Base-by-base conservation (phyloP, 116 monocot genomes). In the Phalaenopsis hybrid region DNA sequence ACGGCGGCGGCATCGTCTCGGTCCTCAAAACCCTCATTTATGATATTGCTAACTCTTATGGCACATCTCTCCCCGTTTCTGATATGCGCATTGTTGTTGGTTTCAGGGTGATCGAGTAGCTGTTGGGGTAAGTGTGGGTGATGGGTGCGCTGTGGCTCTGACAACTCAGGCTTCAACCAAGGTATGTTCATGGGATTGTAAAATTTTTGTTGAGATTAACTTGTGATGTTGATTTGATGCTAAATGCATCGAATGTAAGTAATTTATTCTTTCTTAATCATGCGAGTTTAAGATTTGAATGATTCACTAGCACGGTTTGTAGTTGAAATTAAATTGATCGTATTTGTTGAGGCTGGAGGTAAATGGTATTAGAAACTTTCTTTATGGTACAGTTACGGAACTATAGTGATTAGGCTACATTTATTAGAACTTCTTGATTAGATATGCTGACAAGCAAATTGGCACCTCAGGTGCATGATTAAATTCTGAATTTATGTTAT, bases 111-210 rank as follows among this genome's bases (percentile, higher is more conserved):
- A 99, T 81, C 80, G 83, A 3, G 57, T 99, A 1, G 84, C 82
- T 25, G 84, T 89, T 46, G 81, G 77, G 74, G 49, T 95, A 25
- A 85, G 17, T 33, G 84, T 95, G 6, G 95, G 85, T 31, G 93
- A 99, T 55, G 92, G 84, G 1, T 99, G 99, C 81, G 90, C 95
- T 51, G 90, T 87, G 20, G 90, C 90, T 1, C 37, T 95, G 74
- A 99, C 94, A 8, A 99, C 99, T 57, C 99, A 95, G 87, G 90
- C 99, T 84, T 99, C 99, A 4, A 99, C 99, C 18, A 99, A 99
- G 99, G 99, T 99, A 41, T 74, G 25, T 37, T 77, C 23, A 44
- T 78, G 46, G 11, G 9, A 37, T 78, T 57, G 45, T 75, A 9
- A 46, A 4, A 15, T 77, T 9, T 52, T n/a, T 44, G 9, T 16